Evolutionary conservation across 2,329 filamentous ascomycete genomes (phyloP).

Genomic region (Cordyceps javanica): DNA sequence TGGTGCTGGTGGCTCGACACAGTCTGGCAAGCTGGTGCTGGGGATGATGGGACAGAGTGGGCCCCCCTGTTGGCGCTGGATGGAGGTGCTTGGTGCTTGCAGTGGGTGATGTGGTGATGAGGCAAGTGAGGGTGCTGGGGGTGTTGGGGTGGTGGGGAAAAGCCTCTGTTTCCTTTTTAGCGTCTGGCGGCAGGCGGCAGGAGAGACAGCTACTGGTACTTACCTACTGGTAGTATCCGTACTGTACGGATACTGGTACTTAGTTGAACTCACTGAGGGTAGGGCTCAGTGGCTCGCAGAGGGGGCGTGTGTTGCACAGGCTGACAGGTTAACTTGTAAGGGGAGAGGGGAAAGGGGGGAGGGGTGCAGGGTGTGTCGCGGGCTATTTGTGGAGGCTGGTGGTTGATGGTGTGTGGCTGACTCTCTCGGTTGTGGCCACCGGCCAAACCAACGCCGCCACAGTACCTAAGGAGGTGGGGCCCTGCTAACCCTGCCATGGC

Average conservation of each 20-base stretch:
- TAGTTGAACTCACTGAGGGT: too few species aligned
- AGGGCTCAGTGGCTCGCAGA: neutral
- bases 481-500: too few species aligned
- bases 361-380: neutral
- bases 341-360: too few species aligned
- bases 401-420: neutral
- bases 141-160: neutral
- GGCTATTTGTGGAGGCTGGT: constrained; percentile 1
- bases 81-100: neutral
- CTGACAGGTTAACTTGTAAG: too few species aligned
- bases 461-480: too few species aligned
- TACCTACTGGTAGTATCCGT: too few species aligned
- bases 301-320: neutral
- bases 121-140: neutral
- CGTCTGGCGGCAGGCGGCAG: constrained; percentile 6
- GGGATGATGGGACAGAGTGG: constrained; percentile 10
- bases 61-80: constrained; percentile 9
- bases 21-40: neutral
- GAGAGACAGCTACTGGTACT: too few species aligned
- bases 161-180: constrained; percentile 6
- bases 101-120: too few species aligned
- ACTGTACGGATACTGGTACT: too few species aligned
- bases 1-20: neutral
- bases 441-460: neutral
- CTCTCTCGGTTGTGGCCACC: neutral